Evolutionary conservation across 139 green algal species (phyloP).

Genomic region (Chlamydomonas applanata): DNA sequence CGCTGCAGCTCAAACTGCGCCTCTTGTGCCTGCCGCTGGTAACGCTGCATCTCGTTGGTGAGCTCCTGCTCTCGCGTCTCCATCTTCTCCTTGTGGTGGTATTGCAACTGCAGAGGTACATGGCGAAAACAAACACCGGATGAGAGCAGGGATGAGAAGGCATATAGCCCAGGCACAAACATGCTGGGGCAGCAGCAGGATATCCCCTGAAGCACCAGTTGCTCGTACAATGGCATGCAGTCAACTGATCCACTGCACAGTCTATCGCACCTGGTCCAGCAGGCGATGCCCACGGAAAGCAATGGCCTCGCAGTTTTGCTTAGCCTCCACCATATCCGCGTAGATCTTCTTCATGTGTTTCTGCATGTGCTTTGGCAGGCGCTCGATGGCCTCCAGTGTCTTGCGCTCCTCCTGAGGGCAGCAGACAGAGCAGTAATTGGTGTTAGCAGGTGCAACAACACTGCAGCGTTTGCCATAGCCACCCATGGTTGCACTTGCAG

Average conservation of each 20-base stretch:
- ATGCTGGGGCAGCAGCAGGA: constrained; percentile 17
- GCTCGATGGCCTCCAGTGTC: constrained; percentile 12
- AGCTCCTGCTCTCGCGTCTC: constrained; percentile 8
- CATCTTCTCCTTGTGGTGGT: constrained; percentile 13
- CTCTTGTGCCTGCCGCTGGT: constrained; percentile 8
- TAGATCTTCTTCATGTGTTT: constrained; percentile 22
- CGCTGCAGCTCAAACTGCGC: not conserved
- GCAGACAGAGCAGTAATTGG: not conserved
- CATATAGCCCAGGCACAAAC: not conserved
- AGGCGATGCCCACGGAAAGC: constrained; percentile 43
- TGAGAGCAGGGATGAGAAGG: not conserved
- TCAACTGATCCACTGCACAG: too few species aligned
- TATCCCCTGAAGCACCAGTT: too few species aligned
- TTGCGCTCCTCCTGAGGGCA: constrained; percentile 16
- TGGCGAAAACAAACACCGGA: not conserved
- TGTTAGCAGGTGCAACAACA: not conserved
- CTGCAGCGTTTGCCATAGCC: not conserved
- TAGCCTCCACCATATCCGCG: constrained; percentile 15
- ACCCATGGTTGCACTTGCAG: too few species aligned
- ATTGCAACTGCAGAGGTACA: constrained; percentile 8
- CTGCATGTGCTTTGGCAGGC: constrained; percentile 14
- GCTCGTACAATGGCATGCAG: constrained; percentile 14
- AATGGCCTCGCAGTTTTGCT: constrained; percentile 50
- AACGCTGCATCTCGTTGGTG: constrained; percentile 2
- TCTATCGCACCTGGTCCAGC: constrained; percentile 41